phyloP scores from a whole-genome alignment of 2,329 filamentous ascomycete species.

The Cercospora berteroae region DNA sequence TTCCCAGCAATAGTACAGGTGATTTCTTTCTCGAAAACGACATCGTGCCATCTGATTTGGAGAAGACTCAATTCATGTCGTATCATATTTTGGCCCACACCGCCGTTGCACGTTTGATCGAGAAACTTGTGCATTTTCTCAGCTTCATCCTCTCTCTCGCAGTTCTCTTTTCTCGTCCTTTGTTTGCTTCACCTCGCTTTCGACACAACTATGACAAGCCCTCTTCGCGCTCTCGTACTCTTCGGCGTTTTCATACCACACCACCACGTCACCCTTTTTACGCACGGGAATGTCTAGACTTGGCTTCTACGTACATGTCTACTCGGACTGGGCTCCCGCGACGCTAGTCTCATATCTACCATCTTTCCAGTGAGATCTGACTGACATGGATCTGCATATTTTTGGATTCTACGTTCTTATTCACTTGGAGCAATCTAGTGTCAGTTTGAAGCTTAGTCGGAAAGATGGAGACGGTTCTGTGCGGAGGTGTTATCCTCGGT shows the following conservation, averaged over 20 bases:
- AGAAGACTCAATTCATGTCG: neutral
- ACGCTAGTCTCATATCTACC: neutral
- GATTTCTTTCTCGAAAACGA: no score
- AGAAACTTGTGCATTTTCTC: no score
- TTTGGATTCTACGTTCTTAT: neutral
- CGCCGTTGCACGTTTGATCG: no score
- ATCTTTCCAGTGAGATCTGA: neutral
- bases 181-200: no score
- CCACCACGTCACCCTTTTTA: neutral
- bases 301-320: neutral
- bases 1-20: neutral
- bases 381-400: neutral
- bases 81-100: neutral
- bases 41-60: no score
- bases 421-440: neutral
- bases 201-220: no score
- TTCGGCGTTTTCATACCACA: neutral
- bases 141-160: no score
- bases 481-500: neutral
- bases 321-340: neutral
- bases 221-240: neutral
- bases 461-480: neutral
- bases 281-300: neutral
- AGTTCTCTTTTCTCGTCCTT: no score
- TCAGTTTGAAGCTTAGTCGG: neutral